Evolutionary conservation across 2,329 filamentous ascomycete species (phyloP).

Genomic region (Alternaria sp.): DNA sequence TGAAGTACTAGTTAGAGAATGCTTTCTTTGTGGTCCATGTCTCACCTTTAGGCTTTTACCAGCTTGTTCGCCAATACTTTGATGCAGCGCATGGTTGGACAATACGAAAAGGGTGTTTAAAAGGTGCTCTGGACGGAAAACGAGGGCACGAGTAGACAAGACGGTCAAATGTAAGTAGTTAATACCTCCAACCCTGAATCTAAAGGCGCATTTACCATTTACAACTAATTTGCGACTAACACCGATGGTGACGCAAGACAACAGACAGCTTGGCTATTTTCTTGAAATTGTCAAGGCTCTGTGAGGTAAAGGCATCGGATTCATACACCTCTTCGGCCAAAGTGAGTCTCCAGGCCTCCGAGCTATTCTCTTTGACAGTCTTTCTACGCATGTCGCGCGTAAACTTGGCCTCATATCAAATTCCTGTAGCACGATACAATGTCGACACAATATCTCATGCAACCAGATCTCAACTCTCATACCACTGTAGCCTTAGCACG

Average conservation of each 20-base stretch:
- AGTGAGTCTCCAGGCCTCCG: background rate
- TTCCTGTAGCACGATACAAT: background rate
- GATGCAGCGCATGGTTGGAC: no score
- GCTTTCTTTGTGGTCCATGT: no score
- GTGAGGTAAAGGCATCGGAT: background rate
- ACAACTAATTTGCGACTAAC: background rate
- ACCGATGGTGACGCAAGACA: background rate
- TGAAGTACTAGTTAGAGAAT: background rate
- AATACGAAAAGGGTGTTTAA: no score
- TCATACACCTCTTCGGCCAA: background rate
- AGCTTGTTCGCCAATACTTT: no score
- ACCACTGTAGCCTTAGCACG: background rate
- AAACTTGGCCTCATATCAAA: background rate
- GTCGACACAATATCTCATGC: background rate
- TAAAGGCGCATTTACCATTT: no score
- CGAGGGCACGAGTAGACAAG: no score
- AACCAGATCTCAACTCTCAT: background rate
- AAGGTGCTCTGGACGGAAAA: no score
- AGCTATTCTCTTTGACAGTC: background rate
- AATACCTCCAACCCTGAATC: no score
- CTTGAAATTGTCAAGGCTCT: background rate
- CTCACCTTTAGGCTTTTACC: no score
- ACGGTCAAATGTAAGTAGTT: no score
- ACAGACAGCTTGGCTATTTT: background rate
- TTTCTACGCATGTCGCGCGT: background rate